Evolutionary conservation across 371 early-diverging fungal genomes (phyloP).

Genomic region (Lichtheimia ornata): DNA sequence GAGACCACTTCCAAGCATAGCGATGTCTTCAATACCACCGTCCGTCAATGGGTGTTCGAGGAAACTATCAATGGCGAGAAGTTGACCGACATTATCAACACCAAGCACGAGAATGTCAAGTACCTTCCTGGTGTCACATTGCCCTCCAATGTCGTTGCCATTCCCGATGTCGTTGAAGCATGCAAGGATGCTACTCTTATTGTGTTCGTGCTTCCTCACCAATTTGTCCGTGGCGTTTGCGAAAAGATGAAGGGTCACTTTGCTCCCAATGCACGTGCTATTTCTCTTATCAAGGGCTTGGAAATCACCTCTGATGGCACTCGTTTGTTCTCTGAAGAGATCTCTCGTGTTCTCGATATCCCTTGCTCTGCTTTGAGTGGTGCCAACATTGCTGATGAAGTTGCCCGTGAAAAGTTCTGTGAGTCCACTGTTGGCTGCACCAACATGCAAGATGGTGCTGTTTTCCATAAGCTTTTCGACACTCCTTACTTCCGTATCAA

Average conservation of each 20-base stretch:
- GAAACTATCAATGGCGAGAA: constrained; percentile 84
- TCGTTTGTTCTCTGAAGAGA: constrained; percentile 84
- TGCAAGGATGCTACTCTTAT: constrained; percentile 84
- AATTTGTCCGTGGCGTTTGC: constrained; percentile 88
- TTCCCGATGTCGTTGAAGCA: constrained; percentile 77
- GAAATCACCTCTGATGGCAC: constrained; percentile 74
- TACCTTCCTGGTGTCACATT: constrained; percentile 88
- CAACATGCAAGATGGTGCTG: constrained; percentile 66
- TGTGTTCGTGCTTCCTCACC: constrained; percentile 96
- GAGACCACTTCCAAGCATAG: constrained; percentile 70
- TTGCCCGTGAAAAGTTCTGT: constrained; percentile 92
- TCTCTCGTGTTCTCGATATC: constrained; percentile 76
- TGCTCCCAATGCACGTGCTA: constrained; percentile 73
- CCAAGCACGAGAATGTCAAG: constrained; percentile 92
- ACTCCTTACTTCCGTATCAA: constrained; percentile 87
- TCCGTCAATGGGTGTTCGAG: constrained; percentile 97
- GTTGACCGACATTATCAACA: constrained; percentile 96
- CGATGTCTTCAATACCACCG: constrained; percentile 76
- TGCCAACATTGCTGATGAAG: constrained; percentile 98
- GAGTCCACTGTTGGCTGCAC: constrained; percentile 94
- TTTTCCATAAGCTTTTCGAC: constrained; percentile 83
- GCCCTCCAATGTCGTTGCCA: constrained; percentile 86
- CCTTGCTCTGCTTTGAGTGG: constrained; percentile 91
- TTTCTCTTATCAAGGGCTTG: constrained; percentile 94
- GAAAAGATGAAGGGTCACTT: constrained; percentile 75